Evolutionary conservation across 306 rosid species (phyloP).

Genomic region (Cercis canadensis): DNA sequence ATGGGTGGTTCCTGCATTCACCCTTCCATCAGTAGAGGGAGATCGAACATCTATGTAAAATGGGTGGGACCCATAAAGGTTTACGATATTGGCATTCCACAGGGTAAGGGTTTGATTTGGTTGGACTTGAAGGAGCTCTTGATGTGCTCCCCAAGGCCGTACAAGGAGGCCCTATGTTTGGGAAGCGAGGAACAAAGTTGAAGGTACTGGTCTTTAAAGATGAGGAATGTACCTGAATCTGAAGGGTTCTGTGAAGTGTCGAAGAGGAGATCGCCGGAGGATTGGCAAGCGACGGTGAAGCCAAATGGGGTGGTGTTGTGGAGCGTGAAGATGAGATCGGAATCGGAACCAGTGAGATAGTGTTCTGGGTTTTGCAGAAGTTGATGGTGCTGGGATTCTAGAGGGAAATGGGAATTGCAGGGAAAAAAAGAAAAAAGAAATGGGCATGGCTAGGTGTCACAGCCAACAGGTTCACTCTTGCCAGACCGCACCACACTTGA

Average conservation of each 20-base stretch:
- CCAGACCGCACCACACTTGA: too few species aligned
- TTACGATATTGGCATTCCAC: slow-evolving; percentile 68
- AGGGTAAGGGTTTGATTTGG: slow-evolving; percentile 58
- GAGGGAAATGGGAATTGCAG: too few species aligned
- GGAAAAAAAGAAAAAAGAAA: too few species aligned
- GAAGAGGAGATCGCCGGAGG: slow-evolving; percentile 65
- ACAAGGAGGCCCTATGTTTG: slow-evolving; percentile 51
- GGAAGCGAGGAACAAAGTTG: slow-evolving; percentile 78
- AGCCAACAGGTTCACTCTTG: too few species aligned
- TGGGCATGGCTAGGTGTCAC: too few species aligned
- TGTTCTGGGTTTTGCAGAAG: too few species aligned
- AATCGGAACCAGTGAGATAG: too few species aligned
- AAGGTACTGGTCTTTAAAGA: slow-evolving; percentile 79
- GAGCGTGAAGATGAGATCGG: slow-evolving; percentile 73
- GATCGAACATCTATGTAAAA: slow-evolving; percentile 79
- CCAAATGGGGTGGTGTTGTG: slow-evolving; percentile 73
- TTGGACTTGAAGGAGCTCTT: slow-evolving; percentile 63
- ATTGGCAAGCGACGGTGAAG: slow-evolving; percentile 66
- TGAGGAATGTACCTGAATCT: slow-evolving; percentile 42
- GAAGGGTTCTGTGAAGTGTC: slow-evolving; percentile 48
- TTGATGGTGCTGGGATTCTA: too few species aligned
- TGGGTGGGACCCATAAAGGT: slow-evolving; percentile 89
- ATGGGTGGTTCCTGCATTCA: slow-evolving; percentile 60
- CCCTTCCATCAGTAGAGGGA: slow-evolving; percentile 47
- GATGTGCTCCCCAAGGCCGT: slow-evolving; percentile 83